Conservation (phyloP, 371 early-diverging fungal species). For the Rhizomucor miehei region DNA sequence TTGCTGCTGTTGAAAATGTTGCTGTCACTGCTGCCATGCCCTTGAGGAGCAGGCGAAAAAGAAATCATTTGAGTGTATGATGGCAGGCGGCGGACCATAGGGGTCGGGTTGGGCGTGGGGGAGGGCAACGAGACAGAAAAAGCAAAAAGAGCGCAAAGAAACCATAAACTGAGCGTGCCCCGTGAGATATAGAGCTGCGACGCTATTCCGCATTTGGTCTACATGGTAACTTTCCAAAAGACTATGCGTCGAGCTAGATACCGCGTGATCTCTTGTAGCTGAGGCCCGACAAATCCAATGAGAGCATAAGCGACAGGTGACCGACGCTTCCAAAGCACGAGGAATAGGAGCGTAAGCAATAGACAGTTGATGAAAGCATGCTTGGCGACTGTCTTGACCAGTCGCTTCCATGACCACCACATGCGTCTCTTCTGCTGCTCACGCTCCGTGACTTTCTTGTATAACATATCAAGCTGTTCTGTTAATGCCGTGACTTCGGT, state of each 20-base stretch:
- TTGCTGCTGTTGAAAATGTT: background rate
- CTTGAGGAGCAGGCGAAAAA: too few species aligned
- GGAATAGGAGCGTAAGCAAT: constrained; percentile 27
- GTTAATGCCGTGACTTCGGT: constrained; percentile 48
- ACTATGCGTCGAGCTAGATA: constrained; percentile 22
- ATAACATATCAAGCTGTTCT: constrained; percentile 43
- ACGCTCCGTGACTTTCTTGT: constrained; percentile 18
- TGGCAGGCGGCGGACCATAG: too few species aligned
- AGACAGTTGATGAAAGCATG: constrained; percentile 33
- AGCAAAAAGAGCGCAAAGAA: too few species aligned
- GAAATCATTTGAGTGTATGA: too few species aligned
- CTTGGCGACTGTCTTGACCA: constrained; percentile 24
- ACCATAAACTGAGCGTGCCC: too few species aligned
- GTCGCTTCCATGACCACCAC: constrained; percentile 21
- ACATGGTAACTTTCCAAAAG: constrained; percentile 42
- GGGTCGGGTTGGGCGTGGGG: too few species aligned
- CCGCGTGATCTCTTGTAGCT: constrained; percentile 17
- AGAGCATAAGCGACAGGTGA: constrained; percentile 41
- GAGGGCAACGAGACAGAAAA: too few species aligned
- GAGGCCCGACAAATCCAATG: constrained; percentile 25
- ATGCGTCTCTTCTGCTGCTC: constrained; percentile 21
- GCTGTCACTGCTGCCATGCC: background rate
- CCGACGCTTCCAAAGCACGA: constrained; percentile 27
- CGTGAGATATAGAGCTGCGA: too few species aligned
- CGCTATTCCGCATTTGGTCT: background rate